Percentiles rank a stretch among this genome's conserved stretches.
Evolutionary conservation across 352 stramenopile genomes (phyloP).

Genomic region (Phytophthora boehmeriae): DNA sequence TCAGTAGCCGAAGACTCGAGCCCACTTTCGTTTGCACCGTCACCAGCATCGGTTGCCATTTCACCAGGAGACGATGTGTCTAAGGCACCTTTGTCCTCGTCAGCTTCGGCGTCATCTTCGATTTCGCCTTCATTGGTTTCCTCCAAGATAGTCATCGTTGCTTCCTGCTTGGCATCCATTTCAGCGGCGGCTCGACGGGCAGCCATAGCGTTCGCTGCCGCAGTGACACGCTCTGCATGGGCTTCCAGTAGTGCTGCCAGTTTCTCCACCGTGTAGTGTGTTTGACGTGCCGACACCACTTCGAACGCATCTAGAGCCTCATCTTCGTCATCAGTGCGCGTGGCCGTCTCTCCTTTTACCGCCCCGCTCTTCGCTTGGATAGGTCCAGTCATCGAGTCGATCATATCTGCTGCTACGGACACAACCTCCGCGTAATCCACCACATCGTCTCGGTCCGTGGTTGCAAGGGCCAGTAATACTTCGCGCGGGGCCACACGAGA

Average conservation of each 20-base stretch:
- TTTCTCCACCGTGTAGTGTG: conserved; percentile 49
- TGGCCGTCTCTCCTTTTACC: conserved; percentile 12
- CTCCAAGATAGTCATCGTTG: conserved; percentile 14
- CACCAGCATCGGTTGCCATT: conserved; percentile 5
- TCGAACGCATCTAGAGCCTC: conserved; percentile 40
- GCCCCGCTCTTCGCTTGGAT: background rate
- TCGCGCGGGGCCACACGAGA: conserved; percentile 34
- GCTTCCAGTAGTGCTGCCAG: conserved; percentile 45
- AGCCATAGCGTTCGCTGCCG: conserved; percentile 19
- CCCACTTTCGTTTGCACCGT: conserved; percentile 4
- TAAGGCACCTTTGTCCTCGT: conserved; percentile 6
- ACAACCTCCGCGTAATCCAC: conserved; percentile 60
- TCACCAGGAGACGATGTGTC: conserved; percentile 4
- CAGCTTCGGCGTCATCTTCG: conserved; percentile 12
- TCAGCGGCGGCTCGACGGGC: conserved; percentile 16
- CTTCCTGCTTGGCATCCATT: conserved; percentile 14
- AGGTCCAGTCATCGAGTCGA: conserved; percentile 46
- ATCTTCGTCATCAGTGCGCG: conserved; percentile 6
- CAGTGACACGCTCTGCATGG: conserved; percentile 26
- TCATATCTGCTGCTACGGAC: conserved; percentile 49
- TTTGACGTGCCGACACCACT: conserved; percentile 34
- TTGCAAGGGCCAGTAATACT: conserved; percentile 57
- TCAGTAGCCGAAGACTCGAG: conserved; percentile 1
- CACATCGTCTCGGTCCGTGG: conserved; percentile 62
- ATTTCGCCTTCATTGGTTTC: conserved; percentile 27